phyloP scores from a whole-genome alignment of 805 yeast species.

The Suhomyces emberorum region DNA sequence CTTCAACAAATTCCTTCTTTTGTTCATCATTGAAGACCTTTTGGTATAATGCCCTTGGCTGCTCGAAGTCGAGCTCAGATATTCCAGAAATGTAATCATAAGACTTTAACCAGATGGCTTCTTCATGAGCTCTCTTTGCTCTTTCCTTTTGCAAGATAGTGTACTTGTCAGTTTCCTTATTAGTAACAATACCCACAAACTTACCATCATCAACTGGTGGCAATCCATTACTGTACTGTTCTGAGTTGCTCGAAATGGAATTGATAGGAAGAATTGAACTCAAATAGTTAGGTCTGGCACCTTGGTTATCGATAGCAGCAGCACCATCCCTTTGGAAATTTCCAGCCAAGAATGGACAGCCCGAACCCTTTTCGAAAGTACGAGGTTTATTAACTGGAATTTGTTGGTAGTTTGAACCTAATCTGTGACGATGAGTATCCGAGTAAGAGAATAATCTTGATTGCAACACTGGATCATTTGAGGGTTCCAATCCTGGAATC shows the following conservation, averaged over 20 bases:
- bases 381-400: constrained; percentile 72
- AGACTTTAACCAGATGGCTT: constrained; percentile 31
- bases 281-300: constrained; percentile 50
- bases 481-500: constrained; percentile 79
- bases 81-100: constrained; percentile 40
- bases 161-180: constrained; percentile 20
- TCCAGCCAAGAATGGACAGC: constrained; percentile 26
- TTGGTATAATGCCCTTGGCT: constrained; percentile 43
- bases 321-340: constrained; percentile 23
- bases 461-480: constrained; percentile 82
- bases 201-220: constrained; percentile 20
- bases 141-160: constrained; percentile 26
- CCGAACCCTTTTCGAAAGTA: constrained; percentile 21
- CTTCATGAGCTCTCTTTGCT: constrained; percentile 33
- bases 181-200: constrained; percentile 32
- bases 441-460: constrained; percentile 79
- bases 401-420: constrained; percentile 74
- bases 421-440: constrained; percentile 81
- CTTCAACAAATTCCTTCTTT: constrained; percentile 31
- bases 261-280: constrained; percentile 37
- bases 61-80: constrained; percentile 44
- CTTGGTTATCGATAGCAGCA: constrained; percentile 30
- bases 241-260: constrained; percentile 18
- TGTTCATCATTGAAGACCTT: constrained; percentile 33
- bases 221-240: constrained; percentile 17